A percentile compares a stretch with the other conserved stretches of the same genome.
These are phyloP conservation scores for Melaleuca quinquenervia DNA, from an alignment of 345 rosid genomes.

Conservation along the genomic window DNA sequence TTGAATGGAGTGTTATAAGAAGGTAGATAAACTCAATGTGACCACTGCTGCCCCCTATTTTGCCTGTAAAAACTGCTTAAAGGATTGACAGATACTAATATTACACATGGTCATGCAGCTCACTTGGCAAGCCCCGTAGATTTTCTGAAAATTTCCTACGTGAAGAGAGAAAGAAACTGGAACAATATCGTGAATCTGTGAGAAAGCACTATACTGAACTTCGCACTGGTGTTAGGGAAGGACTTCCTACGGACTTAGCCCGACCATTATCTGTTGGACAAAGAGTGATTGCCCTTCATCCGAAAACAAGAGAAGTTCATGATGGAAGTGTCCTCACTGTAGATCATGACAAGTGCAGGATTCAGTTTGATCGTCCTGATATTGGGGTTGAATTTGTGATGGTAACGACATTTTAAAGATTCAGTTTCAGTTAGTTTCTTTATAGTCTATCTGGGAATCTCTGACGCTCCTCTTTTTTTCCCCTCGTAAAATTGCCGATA, in stretches of 20 bases:
- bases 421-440: neutral
- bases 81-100: neutral
- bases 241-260: conserved; percentile 90
- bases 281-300: conserved; percentile 76
- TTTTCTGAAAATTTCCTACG: conserved; percentile 71
- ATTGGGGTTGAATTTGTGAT: conserved; percentile 82
- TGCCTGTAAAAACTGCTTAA: neutral
- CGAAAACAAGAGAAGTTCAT: conserved; percentile 74
- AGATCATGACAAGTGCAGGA: conserved; percentile 68
- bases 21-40: conserved; percentile 29
- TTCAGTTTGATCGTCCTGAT: conserved; percentile 77
- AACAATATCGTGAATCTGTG: conserved; percentile 82
- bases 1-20: conserved; percentile 98
- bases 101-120: conserved; percentile 38
- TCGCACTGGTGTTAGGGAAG: conserved; percentile 68
- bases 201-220: conserved; percentile 78
- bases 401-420: conserved; percentile 30
- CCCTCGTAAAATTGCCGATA: neutral
- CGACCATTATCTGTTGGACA: conserved; percentile 88
- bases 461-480: neutral
- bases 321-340: conserved; percentile 88
- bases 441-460: neutral
- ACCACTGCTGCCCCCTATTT: neutral
- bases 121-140: conserved; percentile 97
- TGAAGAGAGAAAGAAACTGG: conserved; percentile 84